Evolutionary conservation across 2,329 filamentous ascomycete species (phyloP), one percentile per base, ranked within the genome.

Genomic region (Colletotrichum orchidophilum): DNA sequence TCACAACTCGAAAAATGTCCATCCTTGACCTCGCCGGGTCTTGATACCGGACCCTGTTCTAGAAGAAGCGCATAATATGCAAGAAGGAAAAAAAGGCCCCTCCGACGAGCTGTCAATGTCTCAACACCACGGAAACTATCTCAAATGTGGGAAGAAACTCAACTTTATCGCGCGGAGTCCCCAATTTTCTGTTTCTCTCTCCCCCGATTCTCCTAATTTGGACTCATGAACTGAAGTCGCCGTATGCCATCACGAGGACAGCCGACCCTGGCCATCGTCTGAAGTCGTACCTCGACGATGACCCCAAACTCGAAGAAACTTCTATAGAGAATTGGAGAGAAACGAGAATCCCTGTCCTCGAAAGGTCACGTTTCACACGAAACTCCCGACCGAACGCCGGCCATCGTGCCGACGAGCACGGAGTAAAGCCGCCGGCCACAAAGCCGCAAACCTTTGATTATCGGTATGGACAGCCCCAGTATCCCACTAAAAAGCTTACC

Each of bases 341-440:
- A n/a, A 29, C 31, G 33, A 42, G 15, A 59, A 59, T 42, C 69
- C 12, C 42, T 26, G 54, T 58, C 53, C 52, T 59, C 49, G 29
- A 33, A 33, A 31, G 58, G 26, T 53, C 53, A 21, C 24, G 69
- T 63, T 63, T 71, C 69, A 71, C 59, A 35, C 52, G 31, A 63
- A 58, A 71, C 53, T 57, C 7, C 53, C 58, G 58, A 39, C 69
- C 69, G 64, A 69, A 71, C 65, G 53, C 52, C 63, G 69, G 58
- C n/a, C 58, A 42, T 24, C 52, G 33, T 59, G 58, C 69, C 58
- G 69, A 63, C 21, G 53, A 54, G 58, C 58, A 71, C 69, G 64
- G 57, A 68, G 58, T 53, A 63, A 27, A 26, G 26, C 57, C 15
- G 55, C 42, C 58, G 64, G 64, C 68, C 64, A 52, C 50, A 54